Percentiles rank a stretch among this genome's conserved stretches.
Evolutionary conservation across 1,139 yeast species (phyloP).

Genomic region (Saccharomyces hybrid): DNA sequence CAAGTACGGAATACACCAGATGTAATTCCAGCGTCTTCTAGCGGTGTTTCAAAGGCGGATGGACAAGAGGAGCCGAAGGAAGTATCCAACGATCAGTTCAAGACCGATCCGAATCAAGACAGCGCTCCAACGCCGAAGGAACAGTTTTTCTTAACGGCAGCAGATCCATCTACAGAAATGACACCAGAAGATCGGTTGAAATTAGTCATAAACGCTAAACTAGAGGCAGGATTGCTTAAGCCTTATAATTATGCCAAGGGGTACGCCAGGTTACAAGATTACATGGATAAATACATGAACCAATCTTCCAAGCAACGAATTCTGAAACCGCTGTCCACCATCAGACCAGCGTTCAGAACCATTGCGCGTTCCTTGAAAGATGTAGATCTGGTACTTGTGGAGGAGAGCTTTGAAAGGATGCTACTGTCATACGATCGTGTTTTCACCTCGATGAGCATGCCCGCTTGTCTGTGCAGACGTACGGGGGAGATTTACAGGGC

Average conservation of each 20-base stretch:
- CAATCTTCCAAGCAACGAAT: constrained; percentile 77
- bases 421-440: constrained; percentile 89
- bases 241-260: constrained; percentile 95
- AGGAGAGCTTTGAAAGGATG: constrained; percentile 92
- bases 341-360: constrained; percentile 91
- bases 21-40: not conserved
- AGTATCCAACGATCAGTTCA: not conserved
- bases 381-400: constrained; percentile 85
- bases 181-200: constrained; percentile 92
- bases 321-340: constrained; percentile 74
- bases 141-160: constrained; percentile 91
- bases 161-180: constrained; percentile 91
- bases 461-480: constrained; percentile 95
- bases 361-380: constrained; percentile 87
- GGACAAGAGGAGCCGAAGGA: not conserved
- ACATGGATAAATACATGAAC: constrained; percentile 93
- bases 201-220: constrained; percentile 94
- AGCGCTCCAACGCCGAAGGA: constrained; percentile 59
- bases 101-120: not conserved
- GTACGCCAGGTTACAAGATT: constrained; percentile 79
- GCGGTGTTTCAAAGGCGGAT: not conserved
- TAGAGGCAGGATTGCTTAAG: constrained; percentile 86
- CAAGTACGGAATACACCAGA: constrained; percentile 8
- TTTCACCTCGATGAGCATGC: constrained; percentile 95
- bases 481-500: constrained; percentile 96